Base-by-base conservation (phyloP, 495 filamentous ascomycete species). In the Aspergillus incahuasiensis region DNA sequence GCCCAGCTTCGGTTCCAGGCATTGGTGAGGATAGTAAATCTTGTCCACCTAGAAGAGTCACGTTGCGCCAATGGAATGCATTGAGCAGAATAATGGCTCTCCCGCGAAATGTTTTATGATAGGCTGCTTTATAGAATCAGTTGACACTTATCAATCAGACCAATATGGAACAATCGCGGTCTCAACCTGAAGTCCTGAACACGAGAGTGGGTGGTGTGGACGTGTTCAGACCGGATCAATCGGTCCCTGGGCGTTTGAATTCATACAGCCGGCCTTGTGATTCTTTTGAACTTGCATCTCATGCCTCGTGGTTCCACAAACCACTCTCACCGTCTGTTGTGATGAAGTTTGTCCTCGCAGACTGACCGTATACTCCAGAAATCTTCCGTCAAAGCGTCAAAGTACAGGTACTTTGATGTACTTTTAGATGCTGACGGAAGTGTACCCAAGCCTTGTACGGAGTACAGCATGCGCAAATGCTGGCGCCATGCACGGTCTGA, bases 381-480 rank as follows among this genome's bases (percentile, higher is more conserved):
- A 16, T n/a, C 1, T 19, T 16, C 34, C 11, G 8, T 11, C 13
- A 25, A 40, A 21, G 48, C 34, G 35, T 50, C 19, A 50, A 40
- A 50, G 48, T 50, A 50, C 34, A 25, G 15, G 34, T 50, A 40
- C 34, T 40, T 40, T 24, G 8, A 12, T 8, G 21, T 39, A 49
- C 47, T 24, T 50, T 40, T 39, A 15, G 18, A 24, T 40, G 32
- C 32, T 19, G 21, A 50, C 48, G 34, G 48, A 16, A 48, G 11
- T 41, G 2, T 13, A 30, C 21, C 41, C 28, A 46, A 39, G n/a
- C 35, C 38, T 56, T 15, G 32, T 11, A 9, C 6, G 12, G 32
- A 15, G 46, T 44, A 56, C 54, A 30, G n/a, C 54, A 49, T 42
- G 7, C 25, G 54, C 54, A 50, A 34, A 46, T 48, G 54, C 16